phyloP scores from a whole-genome alignment of 805 yeast species.

The Kazachstania kunashirensis region DNA sequence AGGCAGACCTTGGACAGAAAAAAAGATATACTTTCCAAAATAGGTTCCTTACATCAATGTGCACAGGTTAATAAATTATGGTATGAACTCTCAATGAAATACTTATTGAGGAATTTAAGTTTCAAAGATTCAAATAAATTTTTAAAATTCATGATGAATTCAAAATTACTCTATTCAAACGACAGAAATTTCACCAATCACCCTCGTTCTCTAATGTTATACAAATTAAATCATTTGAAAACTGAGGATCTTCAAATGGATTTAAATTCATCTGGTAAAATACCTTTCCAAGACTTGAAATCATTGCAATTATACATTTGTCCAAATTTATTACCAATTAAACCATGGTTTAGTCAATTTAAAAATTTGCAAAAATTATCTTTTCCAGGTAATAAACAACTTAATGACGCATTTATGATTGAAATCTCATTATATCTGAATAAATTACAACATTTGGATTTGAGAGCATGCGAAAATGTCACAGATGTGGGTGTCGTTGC shows the following conservation, averaged over 20 bases:
- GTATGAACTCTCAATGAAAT: constrained; percentile 43
- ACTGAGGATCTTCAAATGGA: constrained; percentile 42
- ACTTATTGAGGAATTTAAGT: constrained; percentile 45
- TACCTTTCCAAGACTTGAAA: constrained; percentile 39
- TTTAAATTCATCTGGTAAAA: neutral
- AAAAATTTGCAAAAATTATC: constrained; percentile 33
- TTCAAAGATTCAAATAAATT: constrained; percentile 44
- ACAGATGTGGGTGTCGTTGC: constrained; percentile 66
- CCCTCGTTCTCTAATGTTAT: constrained; percentile 33
- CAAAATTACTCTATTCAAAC: constrained; percentile 2
- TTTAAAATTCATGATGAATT: constrained; percentile 30
- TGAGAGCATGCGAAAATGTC: constrained; percentile 74
- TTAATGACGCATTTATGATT: constrained; percentile 51
- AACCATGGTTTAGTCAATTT: constrained; percentile 35
- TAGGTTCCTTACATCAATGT: constrained; percentile 46
- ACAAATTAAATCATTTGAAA: constrained; percentile 48
- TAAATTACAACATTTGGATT: constrained; percentile 53
- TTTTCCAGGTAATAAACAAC: constrained; percentile 59
- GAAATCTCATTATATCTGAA: constrained; percentile 47
- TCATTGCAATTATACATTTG: constrained; percentile 81
- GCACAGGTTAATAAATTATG: constrained; percentile 61
- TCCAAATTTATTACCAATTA: constrained; percentile 55
- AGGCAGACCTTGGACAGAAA: constrained; percentile 62
- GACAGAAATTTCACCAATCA: constrained; percentile 7
- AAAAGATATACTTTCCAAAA: too few relatives aligned